Evolutionary conservation across 768 basidiomycete genomes (phyloP).

Genomic region (Trametopsis cervina): DNA sequence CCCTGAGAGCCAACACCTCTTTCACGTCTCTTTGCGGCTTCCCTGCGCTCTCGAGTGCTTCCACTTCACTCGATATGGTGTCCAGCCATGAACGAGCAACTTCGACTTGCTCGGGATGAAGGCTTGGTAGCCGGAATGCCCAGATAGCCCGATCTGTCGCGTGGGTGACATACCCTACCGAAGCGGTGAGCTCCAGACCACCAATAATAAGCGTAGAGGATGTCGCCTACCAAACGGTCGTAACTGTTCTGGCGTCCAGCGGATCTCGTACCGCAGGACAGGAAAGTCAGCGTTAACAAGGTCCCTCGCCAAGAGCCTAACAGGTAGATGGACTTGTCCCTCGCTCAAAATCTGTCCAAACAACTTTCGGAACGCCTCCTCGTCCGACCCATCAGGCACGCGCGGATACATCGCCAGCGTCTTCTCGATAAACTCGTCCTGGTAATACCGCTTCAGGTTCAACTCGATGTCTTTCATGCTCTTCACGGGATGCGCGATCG

Average conservation of each 20-base stretch:
- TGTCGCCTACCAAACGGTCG: slow-evolving; percentile 28
- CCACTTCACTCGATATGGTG: slow-evolving; percentile 38
- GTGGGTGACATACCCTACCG: slow-evolving; percentile 74
- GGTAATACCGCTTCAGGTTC: slow-evolving; percentile 59
- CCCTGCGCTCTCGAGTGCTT: slow-evolving; percentile 32
- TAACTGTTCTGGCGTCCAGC: slow-evolving; percentile 59
- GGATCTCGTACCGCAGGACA: slow-evolving; percentile 59
- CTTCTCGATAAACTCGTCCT: slow-evolving; percentile 35
- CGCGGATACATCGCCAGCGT: slow-evolving; percentile 39
- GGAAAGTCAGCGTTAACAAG: slow-evolving; percentile 50
- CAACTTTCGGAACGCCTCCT: slow-evolving; percentile 36
- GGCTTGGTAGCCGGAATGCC: slow-evolving; percentile 46
- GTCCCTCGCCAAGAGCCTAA: slow-evolving; percentile 56
- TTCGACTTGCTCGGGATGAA: slow-evolving; percentile 38
- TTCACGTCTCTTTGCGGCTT: slow-evolving; percentile 23
- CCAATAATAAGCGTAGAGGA: too few relatives aligned
- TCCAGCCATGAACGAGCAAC: slow-evolving; percentile 53
- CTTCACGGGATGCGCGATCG: slow-evolving; percentile 56
- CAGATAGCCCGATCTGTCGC: slow-evolving; percentile 58
- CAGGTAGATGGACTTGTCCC: slow-evolving; percentile 63
- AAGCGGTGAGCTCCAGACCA: too few relatives aligned
- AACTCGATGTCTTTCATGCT: slow-evolving; percentile 42
- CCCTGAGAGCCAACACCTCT: slow-evolving; percentile 41
- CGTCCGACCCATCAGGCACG: slow-evolving; percentile 33
- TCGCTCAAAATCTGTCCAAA: slow-evolving; percentile 57